phyloP scores from a whole-genome alignment of 2,329 filamentous ascomycete species.

The Eutypa lata region DNA sequence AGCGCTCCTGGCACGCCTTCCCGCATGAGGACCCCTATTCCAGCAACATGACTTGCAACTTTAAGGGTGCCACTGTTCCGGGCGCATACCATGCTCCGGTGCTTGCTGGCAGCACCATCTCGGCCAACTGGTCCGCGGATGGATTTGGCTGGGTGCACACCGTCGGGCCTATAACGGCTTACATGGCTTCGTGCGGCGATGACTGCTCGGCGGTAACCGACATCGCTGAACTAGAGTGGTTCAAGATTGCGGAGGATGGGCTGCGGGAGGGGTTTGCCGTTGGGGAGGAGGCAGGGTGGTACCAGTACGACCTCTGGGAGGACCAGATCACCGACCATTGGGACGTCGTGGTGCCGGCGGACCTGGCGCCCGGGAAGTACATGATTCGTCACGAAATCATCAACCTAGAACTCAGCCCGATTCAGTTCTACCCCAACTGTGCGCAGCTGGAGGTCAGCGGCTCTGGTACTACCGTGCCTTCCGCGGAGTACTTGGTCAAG shows the following conservation, averaged over 20 bases:
- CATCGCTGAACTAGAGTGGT: not conserved
- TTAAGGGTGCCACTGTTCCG: not conserved
- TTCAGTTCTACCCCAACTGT: conserved; percentile 3
- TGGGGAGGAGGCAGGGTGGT: not conserved
- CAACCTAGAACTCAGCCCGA: not conserved
- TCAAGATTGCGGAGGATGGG: not conserved
- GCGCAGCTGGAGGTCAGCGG: conserved; percentile 9
- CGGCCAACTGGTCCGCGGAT: not conserved
- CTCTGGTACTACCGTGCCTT: not conserved
- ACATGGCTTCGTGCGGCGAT: not conserved
- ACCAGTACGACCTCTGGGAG: not conserved
- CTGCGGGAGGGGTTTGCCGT: not conserved
- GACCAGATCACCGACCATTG: conserved; percentile 1
- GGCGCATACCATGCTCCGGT: not conserved
- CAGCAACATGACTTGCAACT: not conserved
- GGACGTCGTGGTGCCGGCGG: not conserved
- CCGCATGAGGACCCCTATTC: not conserved
- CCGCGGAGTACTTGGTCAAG: conserved; percentile 14
- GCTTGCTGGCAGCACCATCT: not conserved
- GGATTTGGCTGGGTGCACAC: not conserved
- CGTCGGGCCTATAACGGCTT: not conserved
- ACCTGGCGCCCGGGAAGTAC: no score
- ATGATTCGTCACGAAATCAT: not conserved
- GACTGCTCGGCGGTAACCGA: not conserved
- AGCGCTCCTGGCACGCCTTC: not conserved